phyloP scores from a whole-genome alignment of 257 asterid genomes.

The Nyctanthes arbortristis region DNA sequence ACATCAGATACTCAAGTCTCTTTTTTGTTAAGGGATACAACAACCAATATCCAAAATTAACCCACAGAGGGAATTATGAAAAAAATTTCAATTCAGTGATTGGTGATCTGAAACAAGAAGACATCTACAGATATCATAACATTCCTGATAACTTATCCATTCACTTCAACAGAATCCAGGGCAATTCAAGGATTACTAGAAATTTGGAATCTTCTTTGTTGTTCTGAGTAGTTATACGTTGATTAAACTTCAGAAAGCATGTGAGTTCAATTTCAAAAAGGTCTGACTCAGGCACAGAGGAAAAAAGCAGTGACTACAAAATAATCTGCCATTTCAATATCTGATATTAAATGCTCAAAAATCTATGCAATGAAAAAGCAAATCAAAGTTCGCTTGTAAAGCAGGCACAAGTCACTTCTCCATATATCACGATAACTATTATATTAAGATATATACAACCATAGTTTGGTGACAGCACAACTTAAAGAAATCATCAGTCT shows the following conservation, averaged over 20 bases:
- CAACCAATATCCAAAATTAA: not conserved
- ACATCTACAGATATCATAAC: too few relatives aligned
- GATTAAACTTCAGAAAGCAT: not conserved
- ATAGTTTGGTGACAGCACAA: not conserved
- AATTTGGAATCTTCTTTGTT: not conserved
- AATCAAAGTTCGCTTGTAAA: too few relatives aligned
- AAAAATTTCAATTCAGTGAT: too few relatives aligned
- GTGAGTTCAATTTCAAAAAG: not conserved
- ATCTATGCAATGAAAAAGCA: too few relatives aligned
- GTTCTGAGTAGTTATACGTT: not conserved
- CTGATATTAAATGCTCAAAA: too few relatives aligned
- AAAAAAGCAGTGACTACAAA: constrained; percentile 80
- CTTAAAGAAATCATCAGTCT: not conserved
- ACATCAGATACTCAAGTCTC: not conserved
- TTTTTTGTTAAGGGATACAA: not conserved
- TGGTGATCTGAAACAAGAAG: too few relatives aligned
- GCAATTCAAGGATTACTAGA: not conserved
- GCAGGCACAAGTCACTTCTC: not conserved
- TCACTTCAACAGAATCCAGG: not conserved
- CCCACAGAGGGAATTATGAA: too few relatives aligned
- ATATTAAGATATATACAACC: not conserved
- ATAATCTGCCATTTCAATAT: too few relatives aligned
- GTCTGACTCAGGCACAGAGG: constrained; percentile 74
- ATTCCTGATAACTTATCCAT: not conserved
- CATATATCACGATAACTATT: not conserved